Evolutionary conservation across 225 moss, liverwort and hornwort species (phyloP), one percentile per base, ranked within the genome.

Genomic region (Anthoceros angustus): DNA sequence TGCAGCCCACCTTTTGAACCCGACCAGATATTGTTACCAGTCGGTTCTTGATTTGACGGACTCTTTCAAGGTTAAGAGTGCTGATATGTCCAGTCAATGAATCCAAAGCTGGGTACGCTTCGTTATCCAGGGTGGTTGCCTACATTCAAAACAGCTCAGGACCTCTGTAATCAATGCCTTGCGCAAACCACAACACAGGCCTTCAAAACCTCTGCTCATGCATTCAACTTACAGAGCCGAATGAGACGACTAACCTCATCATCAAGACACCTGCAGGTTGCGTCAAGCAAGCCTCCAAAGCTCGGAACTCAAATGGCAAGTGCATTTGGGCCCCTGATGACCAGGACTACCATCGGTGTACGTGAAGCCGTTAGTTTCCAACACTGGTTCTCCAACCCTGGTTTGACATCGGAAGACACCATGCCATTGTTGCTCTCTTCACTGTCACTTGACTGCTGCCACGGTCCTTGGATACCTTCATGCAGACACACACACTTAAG

Each of bases 281-380:
- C 87, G 80, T 98, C 81, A 98, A 75, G 79, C 98, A 98, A 68
- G 88, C 92, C 77, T 98, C 98, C 74, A 98, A 70, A 61, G 92
- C 98, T 61, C 98, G 92, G 43, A 98, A 98, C 78, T 98, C 98
- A 69, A 98, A 98, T 62, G 98, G 98, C 71, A 98, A 68, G n/a
- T 43, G 89, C 84, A 69, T 81, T 91, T 64, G 98, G 98, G 43
- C 98, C 98, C 26, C 89, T n/a, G 92, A 72, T 76, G 83, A 43
- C 80, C 85, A 45, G 92, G 92, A 80, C 87, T 89, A 20, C 71
- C 78, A 18, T 74, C 78, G 40, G 83, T 79, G 68, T 75, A 80
- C 67, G 78, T 80, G 41, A 91, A 88, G 68, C 83, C 84, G 66
- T 81, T 80, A 72, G 67, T 70, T 45, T 63, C 65, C 15, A 65